Base-by-base conservation (phyloP, 1,139 yeast genomes). In the Taphrina confusa region DNA sequence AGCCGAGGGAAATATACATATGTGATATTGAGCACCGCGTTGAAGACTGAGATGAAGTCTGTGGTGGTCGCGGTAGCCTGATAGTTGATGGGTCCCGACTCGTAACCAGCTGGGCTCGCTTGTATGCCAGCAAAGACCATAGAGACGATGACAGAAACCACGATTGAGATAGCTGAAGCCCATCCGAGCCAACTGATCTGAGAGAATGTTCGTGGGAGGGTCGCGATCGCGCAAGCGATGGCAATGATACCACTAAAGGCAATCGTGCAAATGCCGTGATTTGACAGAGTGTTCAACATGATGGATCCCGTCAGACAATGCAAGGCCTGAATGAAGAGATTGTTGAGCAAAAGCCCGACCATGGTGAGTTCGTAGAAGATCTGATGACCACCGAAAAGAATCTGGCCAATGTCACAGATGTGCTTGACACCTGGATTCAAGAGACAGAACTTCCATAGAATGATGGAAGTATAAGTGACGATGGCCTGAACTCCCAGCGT, bases 301-400 rank as follows among this genome's bases (percentile, higher is more conserved):
- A 80, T 79, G n/a, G 84, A 81, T 11, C 85, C 84, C 14, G 80
- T 81, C 62, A 82, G 70, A 12, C 81, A 83, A 67, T 82, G 85
- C 62, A 82, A 74, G 2, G 82, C 82, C 67, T 80, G 84, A 63
- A 82, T 81, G 65, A 82, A 75, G 22, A 79, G 76, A 69, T 82
- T 82, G 71, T 82, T 82, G 46, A 79, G 72, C 52, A 81, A 67
- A 67, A 82, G 82, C 61, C 82, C 80, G 30, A 73, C 71, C 1
- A 83, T 83, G 0, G 85, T 81, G 51, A 78, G 77, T 67, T 79
- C 81, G 83, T 84, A 82, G 6, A 80, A 83, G 75, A 78, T 73
- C 57, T 71, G 73, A 58, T 74, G 71, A 28, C 79, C 80, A 77
- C 82, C 79, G 65, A 82, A 78, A 62, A 82, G 73, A 63, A 78